phyloP scores from a whole-genome alignment of 441 rosid species.

The Arabidopsis hybrid region DNA sequence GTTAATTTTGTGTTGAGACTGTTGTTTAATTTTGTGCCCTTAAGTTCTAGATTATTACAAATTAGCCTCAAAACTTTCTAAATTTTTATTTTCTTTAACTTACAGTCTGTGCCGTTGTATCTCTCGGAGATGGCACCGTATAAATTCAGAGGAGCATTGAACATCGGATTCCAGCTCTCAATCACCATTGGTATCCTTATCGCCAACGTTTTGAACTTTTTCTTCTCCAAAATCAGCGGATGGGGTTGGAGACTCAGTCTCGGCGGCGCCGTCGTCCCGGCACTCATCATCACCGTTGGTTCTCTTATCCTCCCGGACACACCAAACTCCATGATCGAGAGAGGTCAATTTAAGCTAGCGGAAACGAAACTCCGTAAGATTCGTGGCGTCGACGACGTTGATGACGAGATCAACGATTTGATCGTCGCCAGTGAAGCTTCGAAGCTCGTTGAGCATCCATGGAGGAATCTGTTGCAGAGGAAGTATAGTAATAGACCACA shows the following conservation, averaged over 20 bases:
- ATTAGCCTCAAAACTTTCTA: neutral
- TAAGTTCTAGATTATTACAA: neutral
- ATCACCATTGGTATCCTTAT: constrained; percentile 77
- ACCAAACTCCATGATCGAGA: constrained; percentile 87
- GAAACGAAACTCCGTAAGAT: constrained; percentile 53
- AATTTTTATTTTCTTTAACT: neutral
- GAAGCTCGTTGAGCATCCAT: constrained; percentile 65
- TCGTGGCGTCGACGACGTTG: constrained; percentile 67
- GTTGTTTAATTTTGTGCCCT: constrained; percentile 2
- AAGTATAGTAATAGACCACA: constrained; percentile 91
- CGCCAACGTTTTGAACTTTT: constrained; percentile 73
- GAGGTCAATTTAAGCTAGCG: constrained; percentile 64
- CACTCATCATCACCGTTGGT: constrained; percentile 74
- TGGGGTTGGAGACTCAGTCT: constrained; percentile 93
- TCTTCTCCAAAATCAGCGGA: constrained; percentile 70
- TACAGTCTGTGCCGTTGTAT: constrained; percentile 89
- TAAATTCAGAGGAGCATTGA: constrained; percentile 80
- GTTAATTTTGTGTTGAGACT: neutral
- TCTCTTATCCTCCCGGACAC: constrained; percentile 81
- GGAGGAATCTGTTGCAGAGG: constrained; percentile 69
- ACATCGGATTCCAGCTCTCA: constrained; percentile 86
- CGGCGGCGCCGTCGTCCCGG: constrained; percentile 92
- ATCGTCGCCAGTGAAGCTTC: constrained; percentile 75
- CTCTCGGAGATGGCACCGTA: constrained; percentile 95
- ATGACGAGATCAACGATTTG: constrained; percentile 72